Evolutionary conservation across 2,329 filamentous ascomycete species (phyloP).

Genomic region (Raffaelea albimanens): DNA sequence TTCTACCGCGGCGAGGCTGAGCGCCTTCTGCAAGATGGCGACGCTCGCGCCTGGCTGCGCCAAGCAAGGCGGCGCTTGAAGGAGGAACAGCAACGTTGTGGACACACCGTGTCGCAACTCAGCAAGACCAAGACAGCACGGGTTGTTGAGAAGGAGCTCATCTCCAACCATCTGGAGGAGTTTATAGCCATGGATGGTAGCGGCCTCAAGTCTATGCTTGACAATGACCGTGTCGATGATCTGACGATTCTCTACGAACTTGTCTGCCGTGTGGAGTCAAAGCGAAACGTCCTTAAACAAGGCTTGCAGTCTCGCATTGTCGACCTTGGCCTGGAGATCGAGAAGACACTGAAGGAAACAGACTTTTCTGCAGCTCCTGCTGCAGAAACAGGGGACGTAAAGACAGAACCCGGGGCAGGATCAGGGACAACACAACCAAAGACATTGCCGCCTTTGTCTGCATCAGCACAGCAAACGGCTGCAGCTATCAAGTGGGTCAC

Average conservation of each 20-base stretch:
- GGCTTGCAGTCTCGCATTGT: constrained; percentile 67
- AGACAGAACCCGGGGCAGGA: background rate
- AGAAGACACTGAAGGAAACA: constrained; percentile 52
- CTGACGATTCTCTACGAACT: constrained; percentile 74
- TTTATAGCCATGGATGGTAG: constrained; percentile 78
- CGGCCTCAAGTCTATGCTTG: constrained; percentile 81
- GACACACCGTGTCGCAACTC: constrained; percentile 65
- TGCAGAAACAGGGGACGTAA: constrained; percentile 19
- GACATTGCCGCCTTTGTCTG: constrained; percentile 35
- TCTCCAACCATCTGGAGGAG: constrained; percentile 66
- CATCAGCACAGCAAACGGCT: constrained; percentile 68
- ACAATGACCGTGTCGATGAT: constrained; percentile 74
- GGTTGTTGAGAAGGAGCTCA: constrained; percentile 74
- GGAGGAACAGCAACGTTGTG: constrained; percentile 76
- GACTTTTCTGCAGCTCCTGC: constrained; percentile 30
- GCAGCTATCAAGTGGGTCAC: constrained; percentile 94
- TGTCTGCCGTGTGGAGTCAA: constrained; percentile 65
- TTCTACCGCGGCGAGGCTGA: constrained; percentile 75
- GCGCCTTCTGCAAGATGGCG: constrained; percentile 62
- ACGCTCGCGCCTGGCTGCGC: constrained; percentile 74
- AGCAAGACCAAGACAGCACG: constrained; percentile 64
- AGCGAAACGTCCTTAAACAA: constrained; percentile 59
- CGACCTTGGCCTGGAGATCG: constrained; percentile 74
- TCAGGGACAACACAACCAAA: constrained; percentile 17
- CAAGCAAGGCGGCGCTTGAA: constrained; percentile 63